phyloP scores from a whole-genome alignment of 768 basidiomycete species.

The Amyloporia xantha region DNA sequence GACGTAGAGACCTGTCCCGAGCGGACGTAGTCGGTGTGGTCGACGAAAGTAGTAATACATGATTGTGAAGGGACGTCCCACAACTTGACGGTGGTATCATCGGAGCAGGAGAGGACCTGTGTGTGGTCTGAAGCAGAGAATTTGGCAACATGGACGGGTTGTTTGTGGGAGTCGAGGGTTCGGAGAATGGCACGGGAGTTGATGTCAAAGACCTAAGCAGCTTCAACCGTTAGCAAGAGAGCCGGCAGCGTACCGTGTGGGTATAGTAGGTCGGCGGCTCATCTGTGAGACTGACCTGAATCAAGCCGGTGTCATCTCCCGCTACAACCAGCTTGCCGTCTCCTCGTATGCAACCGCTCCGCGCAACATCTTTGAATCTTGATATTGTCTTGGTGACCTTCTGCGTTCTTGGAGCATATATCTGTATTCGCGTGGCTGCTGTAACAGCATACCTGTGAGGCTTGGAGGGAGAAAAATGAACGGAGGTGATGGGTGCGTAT shows the following conservation, averaged over 20 bases:
- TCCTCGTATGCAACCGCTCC: slow-evolving; percentile 79
- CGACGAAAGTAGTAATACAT: slow-evolving; percentile 67
- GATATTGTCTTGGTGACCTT: slow-evolving; percentile 95
- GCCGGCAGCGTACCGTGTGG: background rate
- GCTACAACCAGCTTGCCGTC: slow-evolving; percentile 96
- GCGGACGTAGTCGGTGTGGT: slow-evolving; percentile 95
- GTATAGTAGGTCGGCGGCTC: background rate
- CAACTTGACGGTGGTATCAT: slow-evolving; percentile 88
- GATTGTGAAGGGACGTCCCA: slow-evolving; percentile 95
- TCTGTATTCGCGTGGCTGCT: slow-evolving; percentile 86
- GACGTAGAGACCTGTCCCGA: slow-evolving; percentile 81
- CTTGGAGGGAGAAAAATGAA: slow-evolving; percentile 82
- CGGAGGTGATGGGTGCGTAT: slow-evolving; percentile 90
- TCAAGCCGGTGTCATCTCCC: slow-evolving; percentile 88
- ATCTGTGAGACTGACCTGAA: slow-evolving; percentile 44
- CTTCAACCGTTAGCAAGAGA: background rate
- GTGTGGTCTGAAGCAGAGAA: slow-evolving; percentile 81
- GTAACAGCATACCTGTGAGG: slow-evolving; percentile 96
- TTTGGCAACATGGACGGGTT: slow-evolving; percentile 91
- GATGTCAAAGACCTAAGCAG: slow-evolving; percentile 73
- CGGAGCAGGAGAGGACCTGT: slow-evolving; percentile 89
- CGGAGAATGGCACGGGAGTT: slow-evolving; percentile 90
- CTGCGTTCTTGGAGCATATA: slow-evolving; percentile 94
- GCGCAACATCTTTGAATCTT: slow-evolving; percentile 92
- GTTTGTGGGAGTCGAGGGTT: slow-evolving; percentile 88